phyloP scores from a whole-genome alignment of 768 basidiomycete species.

The Lactarius evosmus region DNA sequence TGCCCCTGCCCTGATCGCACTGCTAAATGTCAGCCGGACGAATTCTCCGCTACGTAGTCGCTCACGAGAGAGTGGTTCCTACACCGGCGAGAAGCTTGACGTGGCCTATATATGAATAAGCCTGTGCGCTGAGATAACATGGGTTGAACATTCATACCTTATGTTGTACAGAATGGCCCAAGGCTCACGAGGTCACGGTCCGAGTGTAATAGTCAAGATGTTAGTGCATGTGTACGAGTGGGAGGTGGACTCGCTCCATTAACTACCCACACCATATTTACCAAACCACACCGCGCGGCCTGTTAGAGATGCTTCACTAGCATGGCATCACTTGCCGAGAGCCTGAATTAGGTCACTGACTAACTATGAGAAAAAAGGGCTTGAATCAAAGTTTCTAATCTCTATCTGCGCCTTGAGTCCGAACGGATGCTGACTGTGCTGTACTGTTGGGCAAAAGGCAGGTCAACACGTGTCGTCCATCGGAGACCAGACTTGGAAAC shows the following conservation, averaged over 20 bases:
- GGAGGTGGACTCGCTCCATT: slow-evolving; percentile 32
- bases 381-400: slow-evolving; percentile 30
- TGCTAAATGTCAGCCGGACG: not conserved
- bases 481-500: not conserved
- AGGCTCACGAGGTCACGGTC: not conserved
- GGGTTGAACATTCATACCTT: slow-evolving; percentile 12
- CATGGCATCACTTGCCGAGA: slow-evolving; percentile 24
- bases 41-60: not conserved
- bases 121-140: not conserved
- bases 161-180: slow-evolving; percentile 18
- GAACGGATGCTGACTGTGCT: slow-evolving; percentile 25
- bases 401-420: slow-evolving; percentile 23
- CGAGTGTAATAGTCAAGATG: not conserved
- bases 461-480: not conserved
- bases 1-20: slow-evolving; percentile 13
- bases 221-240: not conserved
- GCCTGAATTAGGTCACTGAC: slow-evolving; percentile 34
- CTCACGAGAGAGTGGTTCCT: slow-evolving; percentile 24
- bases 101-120: slow-evolving; percentile 9
- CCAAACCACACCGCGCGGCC: slow-evolving; percentile 38
- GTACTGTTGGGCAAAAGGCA: slow-evolving; percentile 17
- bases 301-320: not conserved
- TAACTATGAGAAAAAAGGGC: slow-evolving; percentile 32
- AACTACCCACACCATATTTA: slow-evolving; percentile 38
- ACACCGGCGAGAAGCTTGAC: slow-evolving; percentile 24